These are phyloP conservation scores for Globisporangium heterothallicum DNA, from an alignment of 352 stramenopile species.

Conservation along the genomic window DNA sequence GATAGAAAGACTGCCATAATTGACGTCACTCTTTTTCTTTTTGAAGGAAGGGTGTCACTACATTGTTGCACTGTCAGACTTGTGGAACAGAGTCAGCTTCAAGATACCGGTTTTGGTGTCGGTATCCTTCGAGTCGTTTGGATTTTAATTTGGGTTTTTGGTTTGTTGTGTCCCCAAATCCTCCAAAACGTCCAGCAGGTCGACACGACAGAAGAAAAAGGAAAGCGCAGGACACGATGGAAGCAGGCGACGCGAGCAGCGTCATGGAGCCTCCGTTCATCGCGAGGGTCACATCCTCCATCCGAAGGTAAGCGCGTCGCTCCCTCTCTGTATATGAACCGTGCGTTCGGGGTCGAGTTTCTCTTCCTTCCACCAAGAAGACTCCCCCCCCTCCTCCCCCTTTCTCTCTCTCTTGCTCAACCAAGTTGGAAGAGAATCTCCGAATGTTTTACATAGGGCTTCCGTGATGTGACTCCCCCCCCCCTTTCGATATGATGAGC, in stretches of 20 bases:
- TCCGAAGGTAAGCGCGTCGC: conserved; percentile 50
- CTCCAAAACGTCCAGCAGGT: background rate
- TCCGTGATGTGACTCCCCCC: too few relatives aligned
- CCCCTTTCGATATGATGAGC: background rate
- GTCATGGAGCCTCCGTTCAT: conserved; percentile 79
- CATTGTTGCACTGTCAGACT: background rate
- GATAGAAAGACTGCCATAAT: background rate
- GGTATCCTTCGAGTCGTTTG: background rate
- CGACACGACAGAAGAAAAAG: background rate
- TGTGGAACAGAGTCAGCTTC: background rate
- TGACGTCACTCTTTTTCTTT: too few relatives aligned
- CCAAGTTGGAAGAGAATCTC: too few relatives aligned
- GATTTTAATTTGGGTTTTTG: background rate
- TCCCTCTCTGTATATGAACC: too few relatives aligned
- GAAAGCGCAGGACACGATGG: background rate
- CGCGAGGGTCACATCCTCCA: conserved; percentile 66
- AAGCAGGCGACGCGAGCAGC: conserved; percentile 41
- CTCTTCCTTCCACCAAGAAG: too few relatives aligned
- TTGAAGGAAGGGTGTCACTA: too few relatives aligned
- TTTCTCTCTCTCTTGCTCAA: too few relatives aligned
- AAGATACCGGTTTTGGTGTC: background rate
- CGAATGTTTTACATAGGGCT: too few relatives aligned
- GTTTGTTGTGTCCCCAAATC: background rate
- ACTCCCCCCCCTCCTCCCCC: background rate
- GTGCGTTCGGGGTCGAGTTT: too few relatives aligned